phyloP scores from a whole-genome alignment of 176 grass and related monocot genomes.

The Oryza officinalis region DNA sequence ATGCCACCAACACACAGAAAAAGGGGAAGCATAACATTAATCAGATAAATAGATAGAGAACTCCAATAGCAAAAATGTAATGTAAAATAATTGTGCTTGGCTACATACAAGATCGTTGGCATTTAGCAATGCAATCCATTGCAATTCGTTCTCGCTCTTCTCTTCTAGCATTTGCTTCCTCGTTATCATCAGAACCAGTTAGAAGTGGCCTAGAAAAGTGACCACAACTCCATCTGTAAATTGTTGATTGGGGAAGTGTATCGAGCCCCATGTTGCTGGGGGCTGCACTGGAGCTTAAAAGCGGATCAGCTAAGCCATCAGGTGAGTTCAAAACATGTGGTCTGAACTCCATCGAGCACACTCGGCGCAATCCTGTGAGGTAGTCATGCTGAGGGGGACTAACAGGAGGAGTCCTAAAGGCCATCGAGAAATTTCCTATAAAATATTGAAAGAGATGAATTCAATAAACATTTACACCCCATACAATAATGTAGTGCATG shows the following conservation, averaged over 20 bases:
- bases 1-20: conserved; percentile 26
- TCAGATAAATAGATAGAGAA: conserved; percentile 20
- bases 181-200: conserved; percentile 78
- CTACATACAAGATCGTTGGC: conserved; percentile 89
- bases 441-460: conserved; percentile 13
- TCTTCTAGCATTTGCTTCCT: conserved; percentile 71
- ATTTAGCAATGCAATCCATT: conserved; percentile 78
- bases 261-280: conserved; percentile 56
- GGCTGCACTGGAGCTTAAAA: conserved; percentile 51
- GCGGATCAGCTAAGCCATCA: conserved; percentile 83
- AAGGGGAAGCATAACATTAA: conserved; percentile 20
- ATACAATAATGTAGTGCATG: background rate
- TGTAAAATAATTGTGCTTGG: background rate
- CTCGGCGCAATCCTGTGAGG: conserved; percentile 77
- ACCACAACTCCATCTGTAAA: conserved; percentile 98
- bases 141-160: conserved; percentile 77
- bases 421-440: conserved; percentile 72
- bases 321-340: conserved; percentile 73
- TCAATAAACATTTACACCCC: background rate
- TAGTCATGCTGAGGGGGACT: conserved; percentile 92
- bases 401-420: conserved; percentile 96
- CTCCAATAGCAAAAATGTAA: conserved; percentile 32
- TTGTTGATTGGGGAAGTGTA: conserved; percentile 69
- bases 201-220: conserved; percentile 98
- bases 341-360: conserved; percentile 94